Base-by-base conservation (phyloP, 345 rosid species). In the Rhizophora apiculata region DNA sequence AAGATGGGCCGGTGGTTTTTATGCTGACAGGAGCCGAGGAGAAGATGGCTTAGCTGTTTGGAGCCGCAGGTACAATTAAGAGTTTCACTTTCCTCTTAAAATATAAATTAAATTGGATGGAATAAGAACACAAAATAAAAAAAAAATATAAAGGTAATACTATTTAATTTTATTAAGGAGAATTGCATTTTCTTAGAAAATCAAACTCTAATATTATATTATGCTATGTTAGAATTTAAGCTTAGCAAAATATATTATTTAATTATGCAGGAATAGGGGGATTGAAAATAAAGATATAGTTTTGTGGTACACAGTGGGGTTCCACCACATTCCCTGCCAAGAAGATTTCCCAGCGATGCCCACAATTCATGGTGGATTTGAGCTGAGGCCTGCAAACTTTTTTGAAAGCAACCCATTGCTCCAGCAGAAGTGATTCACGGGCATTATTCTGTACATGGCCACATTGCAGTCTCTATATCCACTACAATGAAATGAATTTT, bases 311-410 rank as follows among this genome's bases (percentile, higher is more conserved):
- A 86, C 87, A 1, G 75, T 89, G 16, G 96, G 96, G 60, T 82
- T 92, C 75, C 96, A 88, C 78, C 97, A 88, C 68, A 81, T 72
- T 56, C 97, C 96, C 21, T 85, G 51, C 74, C 94, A 89, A 76
- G 97, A 92, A 72, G 96, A 92, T 76, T 92, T 88, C 62, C 97
- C 96, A 0, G 80, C 83, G 6, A 92, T 92, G 97, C 82, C 94
- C 0, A 79, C 84, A 5, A 68, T 92, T 46, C 81, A 78, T 0
- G 82, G 79, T 6, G 92, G 92, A 11, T 89, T 92, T 72, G 86
- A 88, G 78, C 94, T 89, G 48, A 85, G 84, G 21, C 96, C 96
- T 0, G 71, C 87, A 1, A 85, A 86, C 64, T 92, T 89, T 63
- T 89, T 86, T 39, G 86, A 89, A 62, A 81, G 82, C 52, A 91